Evolutionary conservation across 768 basidiomycete species (phyloP), one percentile per base, ranked within the genome.

Genomic region (Trametopsis cervina): DNA sequence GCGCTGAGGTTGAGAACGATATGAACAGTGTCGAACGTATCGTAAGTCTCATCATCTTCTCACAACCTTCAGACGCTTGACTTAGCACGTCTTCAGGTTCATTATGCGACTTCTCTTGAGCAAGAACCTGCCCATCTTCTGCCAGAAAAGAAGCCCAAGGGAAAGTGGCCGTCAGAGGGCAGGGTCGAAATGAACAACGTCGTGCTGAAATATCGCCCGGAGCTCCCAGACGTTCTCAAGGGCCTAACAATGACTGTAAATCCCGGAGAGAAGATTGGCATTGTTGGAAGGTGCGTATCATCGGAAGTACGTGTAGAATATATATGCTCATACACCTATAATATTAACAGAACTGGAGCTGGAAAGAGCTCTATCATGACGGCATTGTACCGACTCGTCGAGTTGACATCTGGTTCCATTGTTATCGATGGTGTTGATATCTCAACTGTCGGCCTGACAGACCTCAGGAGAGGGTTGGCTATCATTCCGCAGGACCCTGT

Each of bases 21-120:
- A 92, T 94, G 88, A 91, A 91, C 61, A 80, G 81, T n/a, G 85
- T 89, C 6, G 87, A 89, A 61, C 83, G 93, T 21, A 72, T 97
- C 15, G 68, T 59, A 27, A 40, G 55, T 44, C 15, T 4, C 18
- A 21, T 49, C 20, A 24, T n/a, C 12, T 18, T 37, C 42, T 27
- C 7, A 17, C 23, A 3, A n/a, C 4, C 26, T 42, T 3, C 9
- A 22, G 24, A 38, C 9, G 10, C 13, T 10, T 4, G 15, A 15
- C 49, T 39, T 7, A 35, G 12, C n/a, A 20, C 13, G 11, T 37
- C 9, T 12, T 21, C 4, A 59, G 58, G 50, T 90, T 2, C 78
- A 91, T 60, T 96, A 96, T 57, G 81, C 84, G 36, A 75, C 76
- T 17, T 75, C 80, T 23, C 70, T 96, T 15, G 89, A 92, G 60